Base-by-base conservation (phyloP, 257 asterid genomes). In the Haberlea rhodopensis region DNA sequence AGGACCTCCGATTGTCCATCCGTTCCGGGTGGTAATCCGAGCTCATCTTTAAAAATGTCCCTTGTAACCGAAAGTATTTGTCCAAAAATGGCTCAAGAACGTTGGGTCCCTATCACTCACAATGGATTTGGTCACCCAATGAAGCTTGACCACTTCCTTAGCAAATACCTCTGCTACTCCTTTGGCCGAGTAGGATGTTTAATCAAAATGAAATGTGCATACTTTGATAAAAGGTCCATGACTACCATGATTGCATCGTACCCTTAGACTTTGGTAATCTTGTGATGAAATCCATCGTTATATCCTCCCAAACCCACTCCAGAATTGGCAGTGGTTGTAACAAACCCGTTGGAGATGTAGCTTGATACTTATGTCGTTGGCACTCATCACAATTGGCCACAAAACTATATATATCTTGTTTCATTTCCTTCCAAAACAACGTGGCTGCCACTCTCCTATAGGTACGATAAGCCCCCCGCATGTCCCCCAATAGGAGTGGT, bases 11-110 rank as follows among this genome's bases (percentile, higher is more conserved):
- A 53, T 13, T 53, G 61, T 2, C 43, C 37, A 20, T 60, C 28
- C 18, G 3, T n/a, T 63, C 57, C 0, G 67, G 67, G 10, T 40
- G 67, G 21, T 62, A 62, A 1, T 31, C 21, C n/a, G n/a, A n/a
- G 3, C 66, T 58, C 21, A 16, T n/a, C n/a, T 43, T 49, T 58
- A 59, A 15, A 60, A 7, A 0, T 3, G 2, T 0, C 60, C 67
- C 11, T 54, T 51, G 19, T n/a, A n/a, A n/a, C n/a, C n/a, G n/a
- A n/a, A n/a, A n/a, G n/a, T n/a, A n/a, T n/a, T n/a, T n/a, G n/a
- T n/a, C n/a, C n/a, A n/a, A n/a, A n/a, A n/a, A n/a, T n/a, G n/a
- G n/a, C n/a, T n/a, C n/a, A n/a, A n/a, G n/a, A n/a, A n/a, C n/a
- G n/a, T n/a, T n/a, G n/a, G n/a, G n/a, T n/a, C n/a, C n/a, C n/a